These are phyloP conservation scores for Dactylorhiza incarnata DNA, from an alignment of 106 monocot species.

Conservation along the genomic window DNA sequence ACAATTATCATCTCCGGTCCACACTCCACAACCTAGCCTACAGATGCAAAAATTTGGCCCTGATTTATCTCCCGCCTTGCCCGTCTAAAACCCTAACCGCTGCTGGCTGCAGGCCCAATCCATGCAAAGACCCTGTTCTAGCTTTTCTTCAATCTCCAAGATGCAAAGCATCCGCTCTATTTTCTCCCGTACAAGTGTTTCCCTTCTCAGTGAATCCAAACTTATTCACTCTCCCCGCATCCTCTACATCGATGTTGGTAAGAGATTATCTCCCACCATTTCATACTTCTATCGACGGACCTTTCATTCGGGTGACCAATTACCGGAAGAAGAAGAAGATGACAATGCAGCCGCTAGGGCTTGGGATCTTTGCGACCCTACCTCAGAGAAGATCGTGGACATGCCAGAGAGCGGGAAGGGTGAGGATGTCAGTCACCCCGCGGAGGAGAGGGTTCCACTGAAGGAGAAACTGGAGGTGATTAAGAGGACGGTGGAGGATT, in stretches of 20 bases:
- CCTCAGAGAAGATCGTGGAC: neutral
- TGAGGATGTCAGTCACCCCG: neutral
- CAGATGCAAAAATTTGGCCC: too few species aligned
- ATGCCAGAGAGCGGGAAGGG: neutral
- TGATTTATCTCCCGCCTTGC: neutral
- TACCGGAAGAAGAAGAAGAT: neutral
- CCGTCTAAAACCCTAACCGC: slow-evolving; percentile 10
- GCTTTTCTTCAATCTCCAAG: slow-evolving; percentile 5
- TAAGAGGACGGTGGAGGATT: neutral
- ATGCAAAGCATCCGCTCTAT: slow-evolving; percentile 17
- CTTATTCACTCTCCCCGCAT: neutral
- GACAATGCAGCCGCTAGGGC: neutral
- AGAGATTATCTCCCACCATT: neutral
- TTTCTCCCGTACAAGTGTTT: neutral
- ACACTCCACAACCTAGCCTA: too few species aligned
- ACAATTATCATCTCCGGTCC: too few species aligned
- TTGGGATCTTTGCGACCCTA: neutral
- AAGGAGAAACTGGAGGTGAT: slow-evolving; percentile 7
- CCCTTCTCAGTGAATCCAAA: neutral
- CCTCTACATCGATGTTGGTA: neutral
- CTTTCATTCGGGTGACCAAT: slow-evolving; percentile 1
- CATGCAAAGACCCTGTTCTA: slow-evolving; percentile 8
- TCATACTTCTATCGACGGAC: neutral
- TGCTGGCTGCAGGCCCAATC: neutral
- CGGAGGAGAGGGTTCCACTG: neutral